Evolutionary conservation across 768 basidiomycete species (phyloP).

Genomic region (Lactarius hengduanensis): DNA sequence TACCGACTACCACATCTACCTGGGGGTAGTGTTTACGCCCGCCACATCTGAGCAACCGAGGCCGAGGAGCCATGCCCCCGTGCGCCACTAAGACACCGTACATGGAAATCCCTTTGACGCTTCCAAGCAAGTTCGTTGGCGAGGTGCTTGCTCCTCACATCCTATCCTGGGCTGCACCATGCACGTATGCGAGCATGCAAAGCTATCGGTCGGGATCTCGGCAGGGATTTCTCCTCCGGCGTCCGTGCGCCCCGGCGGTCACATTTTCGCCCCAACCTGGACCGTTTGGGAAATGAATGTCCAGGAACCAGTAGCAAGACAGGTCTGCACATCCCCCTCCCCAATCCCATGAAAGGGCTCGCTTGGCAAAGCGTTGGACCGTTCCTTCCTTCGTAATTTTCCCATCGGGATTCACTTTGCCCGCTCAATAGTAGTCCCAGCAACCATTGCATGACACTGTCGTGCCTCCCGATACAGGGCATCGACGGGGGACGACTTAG

Average conservation of each 20-base stretch:
- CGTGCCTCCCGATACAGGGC: conserved; percentile 15
- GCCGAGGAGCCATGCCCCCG: neutral
- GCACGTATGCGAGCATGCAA: neutral
- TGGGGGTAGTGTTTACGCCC: neutral
- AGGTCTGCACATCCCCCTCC: neutral
- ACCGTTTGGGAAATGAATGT: conserved; percentile 6
- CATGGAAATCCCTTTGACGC: conserved; percentile 1
- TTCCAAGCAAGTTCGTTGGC: neutral
- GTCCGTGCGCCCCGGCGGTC: neutral
- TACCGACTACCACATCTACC: neutral
- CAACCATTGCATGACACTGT: neutral
- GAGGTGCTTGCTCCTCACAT: neutral
- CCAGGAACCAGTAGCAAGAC: conserved; percentile 4
- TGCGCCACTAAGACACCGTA: neutral
- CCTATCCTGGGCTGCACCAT: neutral
- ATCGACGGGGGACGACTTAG: neutral
- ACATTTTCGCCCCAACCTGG: too few relatives aligned
- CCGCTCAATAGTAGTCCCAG: neutral
- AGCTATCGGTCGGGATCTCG: neutral
- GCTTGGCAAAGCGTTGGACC: neutral
- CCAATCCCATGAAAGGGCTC: neutral
- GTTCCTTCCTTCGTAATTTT: neutral
- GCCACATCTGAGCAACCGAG: neutral
- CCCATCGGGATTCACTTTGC: neutral
- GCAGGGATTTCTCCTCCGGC: neutral